Evolutionary conservation across 352 stramenopile species (phyloP).

Genomic region (Pythium aquatile): DNA sequence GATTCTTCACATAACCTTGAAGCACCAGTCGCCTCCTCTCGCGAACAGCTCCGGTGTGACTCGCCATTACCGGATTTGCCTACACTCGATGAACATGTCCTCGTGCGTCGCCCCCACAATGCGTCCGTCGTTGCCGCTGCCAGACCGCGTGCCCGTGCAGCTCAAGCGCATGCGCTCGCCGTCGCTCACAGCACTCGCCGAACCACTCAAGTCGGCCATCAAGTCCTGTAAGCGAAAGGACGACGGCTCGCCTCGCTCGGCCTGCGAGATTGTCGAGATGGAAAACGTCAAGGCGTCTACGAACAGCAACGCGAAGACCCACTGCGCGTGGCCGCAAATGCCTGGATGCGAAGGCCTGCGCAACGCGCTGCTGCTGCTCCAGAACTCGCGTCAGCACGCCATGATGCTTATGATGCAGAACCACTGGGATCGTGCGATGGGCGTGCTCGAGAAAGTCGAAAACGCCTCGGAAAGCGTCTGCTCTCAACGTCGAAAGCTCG

Average conservation of each 20-base stretch:
- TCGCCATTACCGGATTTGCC: conserved; percentile 18
- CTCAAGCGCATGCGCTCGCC: conserved; percentile 31
- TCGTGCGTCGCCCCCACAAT: conserved; percentile 50
- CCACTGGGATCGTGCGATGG: conserved; percentile 71
- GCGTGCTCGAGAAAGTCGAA: conserved; percentile 75
- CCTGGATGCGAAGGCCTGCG: conserved; percentile 57
- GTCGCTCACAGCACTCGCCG: conserved; percentile 24
- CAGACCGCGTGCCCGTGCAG: conserved; percentile 10
- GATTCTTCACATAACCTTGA: conserved; percentile 3
- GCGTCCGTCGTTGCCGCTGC: conserved; percentile 32
- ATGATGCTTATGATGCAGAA: conserved; percentile 76
- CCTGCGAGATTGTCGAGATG: conserved; percentile 20
- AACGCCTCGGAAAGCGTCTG: conserved; percentile 68
- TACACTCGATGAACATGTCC: conserved; percentile 27
- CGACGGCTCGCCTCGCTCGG: conserved; percentile 49
- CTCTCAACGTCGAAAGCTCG: conserved; percentile 56
- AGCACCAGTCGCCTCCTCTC: neutral
- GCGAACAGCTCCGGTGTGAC: neutral
- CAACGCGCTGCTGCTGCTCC: conserved; percentile 62
- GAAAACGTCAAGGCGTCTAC: neutral
- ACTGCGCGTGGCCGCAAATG: conserved; percentile 40
- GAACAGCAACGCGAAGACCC: neutral
- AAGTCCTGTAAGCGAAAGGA: conserved; percentile 61
- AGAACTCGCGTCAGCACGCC: conserved; percentile 70
- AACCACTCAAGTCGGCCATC: conserved; percentile 44